Evolutionary conservation across 2,329 filamentous ascomycete species (phyloP), one percentile per base, ranked within the genome.

Genomic region (Sporothrix globosa): DNA sequence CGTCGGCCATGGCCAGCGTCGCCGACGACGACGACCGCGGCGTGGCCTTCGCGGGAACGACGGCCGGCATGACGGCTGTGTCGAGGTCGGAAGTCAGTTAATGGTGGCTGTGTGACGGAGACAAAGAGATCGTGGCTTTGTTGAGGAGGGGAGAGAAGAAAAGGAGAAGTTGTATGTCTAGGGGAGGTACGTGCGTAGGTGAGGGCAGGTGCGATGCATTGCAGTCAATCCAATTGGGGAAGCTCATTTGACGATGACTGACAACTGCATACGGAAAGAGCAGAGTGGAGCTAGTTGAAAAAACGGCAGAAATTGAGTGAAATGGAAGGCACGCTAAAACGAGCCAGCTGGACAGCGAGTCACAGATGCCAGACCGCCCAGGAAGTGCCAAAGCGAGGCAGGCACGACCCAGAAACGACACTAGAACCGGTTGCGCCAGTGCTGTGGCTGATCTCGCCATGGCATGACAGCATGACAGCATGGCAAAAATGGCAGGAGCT

Each of bases 11-110:
- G 68, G 73, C 68, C 24, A 71, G 61, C 7, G 69, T n/a, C 44
- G 61, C 13, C 9, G 71, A 52, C 1, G 70, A n/a, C 9, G 71
- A 52, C 1, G 69, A 41, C 58, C 76, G 71, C 69, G 73, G 77
- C 70, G 68, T 74, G 5, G 70, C 67, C 58, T 68, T 54, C 7
- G 17, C 24, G 2, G 60, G 53, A 1, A 54, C 53, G 17, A 53
- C 72, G 4, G 73, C 63, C 14, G 72, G 70, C 74, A 74, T 75
- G 30, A 60, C 14, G n/a, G 52, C 24, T 53, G n/a, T 27, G 46
- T 41, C 9, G 65, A 2, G 5, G 41, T 21, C 10, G 46, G 11
- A 19, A 13, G 53, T 50, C 44, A 27, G 52, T 27, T 14, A 39
- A 10, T 50, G 50, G 34, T 52, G 21, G 30, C 19, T 24, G 48